phyloP scores from a whole-genome alignment of 148 eudicot species.

The Chenopodium album region DNA sequence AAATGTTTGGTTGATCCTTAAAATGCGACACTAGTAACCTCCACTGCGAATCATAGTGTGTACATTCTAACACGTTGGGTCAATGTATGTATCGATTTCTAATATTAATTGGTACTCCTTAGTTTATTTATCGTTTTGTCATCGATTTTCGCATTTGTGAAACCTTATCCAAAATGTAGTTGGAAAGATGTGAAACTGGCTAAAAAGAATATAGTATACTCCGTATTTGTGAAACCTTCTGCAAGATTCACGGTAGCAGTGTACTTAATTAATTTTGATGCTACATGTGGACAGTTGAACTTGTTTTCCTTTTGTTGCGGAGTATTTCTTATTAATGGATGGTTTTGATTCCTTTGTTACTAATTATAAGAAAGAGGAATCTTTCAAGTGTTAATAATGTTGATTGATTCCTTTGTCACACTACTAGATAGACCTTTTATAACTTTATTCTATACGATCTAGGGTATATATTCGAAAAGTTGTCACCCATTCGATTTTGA shows the following conservation, averaged over 20 bases:
- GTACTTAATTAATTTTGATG: not conserved
- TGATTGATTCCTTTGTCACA: not conserved
- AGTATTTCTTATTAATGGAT: not conserved
- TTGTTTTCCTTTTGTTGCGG: not conserved
- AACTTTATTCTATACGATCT: not conserved
- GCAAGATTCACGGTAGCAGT: slow-evolving; percentile 18
- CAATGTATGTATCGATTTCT: too few species aligned
- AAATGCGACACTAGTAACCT: too few species aligned
- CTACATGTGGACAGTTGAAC: slow-evolving; percentile 16
- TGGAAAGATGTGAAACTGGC: not conserved
- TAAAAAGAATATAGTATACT: slow-evolving; percentile 3
- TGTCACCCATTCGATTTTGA: not conserved
- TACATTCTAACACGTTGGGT: too few species aligned
- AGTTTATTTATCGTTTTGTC: not conserved
- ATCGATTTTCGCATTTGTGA: not conserved
- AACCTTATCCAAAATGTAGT: slow-evolving; percentile 19
- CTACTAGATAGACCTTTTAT: not conserved
- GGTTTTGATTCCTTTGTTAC: not conserved
- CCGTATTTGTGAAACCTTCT: not conserved
- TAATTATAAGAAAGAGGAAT: not conserved
- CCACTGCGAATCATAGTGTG: too few species aligned
- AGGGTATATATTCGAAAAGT: not conserved
- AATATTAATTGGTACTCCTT: not conserved
- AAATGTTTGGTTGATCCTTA: not conserved
- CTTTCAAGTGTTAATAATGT: not conserved